Evolutionary conservation across 192 early-diverging fungal genomes (phyloP).

Genomic region (Dissophora globulifera): DNA sequence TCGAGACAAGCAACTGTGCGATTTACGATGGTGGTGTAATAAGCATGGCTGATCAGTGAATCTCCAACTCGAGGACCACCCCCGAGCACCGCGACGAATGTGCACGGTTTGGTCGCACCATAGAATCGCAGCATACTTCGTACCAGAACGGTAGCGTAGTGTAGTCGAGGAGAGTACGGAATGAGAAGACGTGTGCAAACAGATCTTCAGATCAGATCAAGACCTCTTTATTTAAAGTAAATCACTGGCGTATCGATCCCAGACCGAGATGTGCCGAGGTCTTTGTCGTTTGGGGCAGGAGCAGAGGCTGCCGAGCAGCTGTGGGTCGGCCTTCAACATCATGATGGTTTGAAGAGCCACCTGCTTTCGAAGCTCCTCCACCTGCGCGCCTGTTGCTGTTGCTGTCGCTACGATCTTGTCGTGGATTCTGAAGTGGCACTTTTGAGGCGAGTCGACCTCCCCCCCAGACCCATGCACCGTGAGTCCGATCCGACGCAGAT

Average conservation of each 20-base stretch:
- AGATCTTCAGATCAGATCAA: background rate
- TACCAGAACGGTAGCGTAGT: background rate
- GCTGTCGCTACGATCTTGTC: constrained; percentile 13
- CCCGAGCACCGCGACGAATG: background rate
- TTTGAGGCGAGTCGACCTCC: background rate
- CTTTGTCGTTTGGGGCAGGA: constrained; percentile 20
- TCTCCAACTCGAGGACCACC: background rate
- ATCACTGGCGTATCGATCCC: constrained; percentile 4
- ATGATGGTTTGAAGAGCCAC: constrained; percentile 5
- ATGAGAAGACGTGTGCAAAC: background rate
- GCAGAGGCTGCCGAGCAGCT: constrained; percentile 16
- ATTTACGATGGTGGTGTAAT: background rate
- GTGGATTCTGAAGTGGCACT: constrained; percentile 26
- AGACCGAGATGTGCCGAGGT: constrained; percentile 7
- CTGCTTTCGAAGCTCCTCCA: constrained; percentile 24
- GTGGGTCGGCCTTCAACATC: constrained; percentile 9
- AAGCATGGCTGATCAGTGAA: background rate
- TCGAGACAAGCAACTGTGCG: too few species aligned
- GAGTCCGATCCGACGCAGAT: constrained; percentile 1
- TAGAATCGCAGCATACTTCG: background rate
- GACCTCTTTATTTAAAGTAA: background rate
- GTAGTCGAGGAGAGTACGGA: too few species aligned
- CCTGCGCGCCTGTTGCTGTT: constrained; percentile 10
- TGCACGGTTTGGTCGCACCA: background rate
- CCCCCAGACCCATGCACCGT: constrained; percentile 15